Conservation (phyloP, 495 filamentous ascomycete species). For the Annulohypoxylon nitens region DNA sequence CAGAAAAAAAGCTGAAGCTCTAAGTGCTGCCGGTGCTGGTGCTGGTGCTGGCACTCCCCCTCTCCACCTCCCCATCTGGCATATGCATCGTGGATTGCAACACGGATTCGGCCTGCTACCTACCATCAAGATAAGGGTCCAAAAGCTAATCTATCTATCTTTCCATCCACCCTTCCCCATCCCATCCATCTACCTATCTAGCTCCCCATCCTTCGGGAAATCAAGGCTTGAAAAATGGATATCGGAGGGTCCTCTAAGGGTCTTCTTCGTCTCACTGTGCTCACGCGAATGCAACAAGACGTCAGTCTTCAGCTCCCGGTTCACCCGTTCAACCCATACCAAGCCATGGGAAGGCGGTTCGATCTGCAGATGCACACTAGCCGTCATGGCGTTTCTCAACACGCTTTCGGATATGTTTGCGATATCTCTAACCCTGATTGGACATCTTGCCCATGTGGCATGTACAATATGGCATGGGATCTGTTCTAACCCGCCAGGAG, state of each 20-base stretch:
- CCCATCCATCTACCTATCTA: slow-evolving; percentile 10
- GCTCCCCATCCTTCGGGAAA: slow-evolving; percentile 26
- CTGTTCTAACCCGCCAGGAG: slow-evolving; percentile 35
- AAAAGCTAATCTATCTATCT: slow-evolving; percentile 30
- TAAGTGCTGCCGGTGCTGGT: background rate
- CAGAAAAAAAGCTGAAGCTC: slow-evolving; percentile 33
- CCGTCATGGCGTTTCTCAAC: slow-evolving; percentile 33
- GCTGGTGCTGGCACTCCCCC: slow-evolving; percentile 15
- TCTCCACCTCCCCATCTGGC: slow-evolving; percentile 44
- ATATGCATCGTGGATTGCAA: slow-evolving; percentile 45
- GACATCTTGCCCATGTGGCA: slow-evolving; percentile 42
- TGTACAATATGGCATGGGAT: slow-evolving; percentile 47
- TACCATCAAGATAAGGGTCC: slow-evolving; percentile 46
- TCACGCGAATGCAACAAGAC: slow-evolving; percentile 45
- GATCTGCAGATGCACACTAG: slow-evolving; percentile 43
- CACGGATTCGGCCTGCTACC: slow-evolving; percentile 39
- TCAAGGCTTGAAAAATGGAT: slow-evolving; percentile 26
- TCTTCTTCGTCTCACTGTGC: slow-evolving; percentile 18
- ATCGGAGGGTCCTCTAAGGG: slow-evolving; percentile 18
- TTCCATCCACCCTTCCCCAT: background rate
- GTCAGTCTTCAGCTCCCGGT: slow-evolving; percentile 44
- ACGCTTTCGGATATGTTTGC: slow-evolving; percentile 47
- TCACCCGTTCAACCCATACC: slow-evolving; percentile 37
- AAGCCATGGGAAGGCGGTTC: slow-evolving; percentile 36
- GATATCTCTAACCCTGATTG: slow-evolving; percentile 39